Evolutionary conservation across 257 asterid species (phyloP).

Genomic region (Solanum bulbocastanum): DNA sequence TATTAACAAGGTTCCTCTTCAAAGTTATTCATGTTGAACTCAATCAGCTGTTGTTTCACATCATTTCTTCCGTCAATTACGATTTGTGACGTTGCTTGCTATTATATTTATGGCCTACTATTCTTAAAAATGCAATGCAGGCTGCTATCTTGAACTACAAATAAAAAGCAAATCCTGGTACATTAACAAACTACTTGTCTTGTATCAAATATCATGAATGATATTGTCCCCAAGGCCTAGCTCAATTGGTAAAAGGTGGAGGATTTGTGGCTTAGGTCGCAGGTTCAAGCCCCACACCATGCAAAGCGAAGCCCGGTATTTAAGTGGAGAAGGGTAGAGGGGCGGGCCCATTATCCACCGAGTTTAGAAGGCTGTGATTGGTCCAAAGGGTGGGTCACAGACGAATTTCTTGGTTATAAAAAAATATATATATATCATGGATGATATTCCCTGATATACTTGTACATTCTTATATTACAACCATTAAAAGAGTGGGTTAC

Average conservation of each 20-base stretch:
- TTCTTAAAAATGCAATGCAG: not conserved
- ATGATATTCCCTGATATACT: not conserved
- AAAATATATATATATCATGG: too few species aligned
- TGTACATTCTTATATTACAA: not conserved
- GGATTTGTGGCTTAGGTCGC: too few species aligned
- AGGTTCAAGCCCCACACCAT: too few species aligned
- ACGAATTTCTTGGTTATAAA: too few species aligned
- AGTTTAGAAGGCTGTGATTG: too few species aligned
- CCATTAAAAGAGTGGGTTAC: not conserved
- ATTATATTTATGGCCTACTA: too few species aligned
- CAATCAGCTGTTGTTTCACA: not conserved
- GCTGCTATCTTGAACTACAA: not conserved
- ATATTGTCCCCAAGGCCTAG: not conserved
- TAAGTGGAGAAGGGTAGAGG: too few species aligned
- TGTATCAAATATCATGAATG: not conserved
- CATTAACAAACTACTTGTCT: not conserved
- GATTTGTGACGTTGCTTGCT: too few species aligned
- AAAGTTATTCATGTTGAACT: not conserved
- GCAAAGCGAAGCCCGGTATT: too few species aligned
- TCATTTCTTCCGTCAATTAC: not conserved
- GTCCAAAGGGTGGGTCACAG: too few species aligned
- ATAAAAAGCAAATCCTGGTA: not conserved
- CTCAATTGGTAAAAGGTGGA: too few species aligned
- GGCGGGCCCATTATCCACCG: too few species aligned
- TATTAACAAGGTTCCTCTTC: not conserved